Evolutionary conservation across 306 rosid species (phyloP).

Genomic region (Trifolium dubium): DNA sequence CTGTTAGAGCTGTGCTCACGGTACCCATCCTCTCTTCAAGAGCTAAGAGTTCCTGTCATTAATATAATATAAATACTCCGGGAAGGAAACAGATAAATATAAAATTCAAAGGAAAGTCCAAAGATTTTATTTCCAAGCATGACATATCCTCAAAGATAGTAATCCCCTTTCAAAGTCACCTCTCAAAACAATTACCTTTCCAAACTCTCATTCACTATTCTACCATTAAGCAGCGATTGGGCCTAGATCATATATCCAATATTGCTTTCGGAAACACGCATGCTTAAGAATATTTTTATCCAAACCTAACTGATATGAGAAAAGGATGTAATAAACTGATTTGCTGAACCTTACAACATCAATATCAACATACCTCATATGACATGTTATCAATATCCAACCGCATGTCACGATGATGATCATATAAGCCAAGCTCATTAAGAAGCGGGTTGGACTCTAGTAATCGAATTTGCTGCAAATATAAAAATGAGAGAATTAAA

Average conservation of each 20-base stretch:
- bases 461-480: constrained; percentile 74
- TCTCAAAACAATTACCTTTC: constrained; percentile 13
- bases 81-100: constrained; percentile 6
- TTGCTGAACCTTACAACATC: constrained; percentile 20
- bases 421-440: constrained; percentile 59
- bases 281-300: constrained; percentile 11
- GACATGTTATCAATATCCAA: constrained; percentile 93
- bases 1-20: constrained; percentile 85
- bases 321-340: constrained; percentile 32
- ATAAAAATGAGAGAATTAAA: constrained; percentile 38
- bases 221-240: not conserved
- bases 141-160: constrained; percentile 14
- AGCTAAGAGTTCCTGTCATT: constrained; percentile 78
- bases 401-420: constrained; percentile 91
- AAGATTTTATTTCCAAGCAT: not conserved
- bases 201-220: constrained; percentile 2
- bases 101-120: not conserved
- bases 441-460: constrained; percentile 68
- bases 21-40: constrained; percentile 91
- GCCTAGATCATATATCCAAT: constrained; percentile 8
- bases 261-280: constrained; percentile 3
- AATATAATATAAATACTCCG: constrained; percentile 6
- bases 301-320: constrained; percentile 16
- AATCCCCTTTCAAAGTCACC: constrained; percentile 27
- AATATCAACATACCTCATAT: constrained; percentile 71